Evolutionary conservation across 768 basidiomycete genomes (phyloP).

Genomic region (Termitomyces heimii): DNA sequence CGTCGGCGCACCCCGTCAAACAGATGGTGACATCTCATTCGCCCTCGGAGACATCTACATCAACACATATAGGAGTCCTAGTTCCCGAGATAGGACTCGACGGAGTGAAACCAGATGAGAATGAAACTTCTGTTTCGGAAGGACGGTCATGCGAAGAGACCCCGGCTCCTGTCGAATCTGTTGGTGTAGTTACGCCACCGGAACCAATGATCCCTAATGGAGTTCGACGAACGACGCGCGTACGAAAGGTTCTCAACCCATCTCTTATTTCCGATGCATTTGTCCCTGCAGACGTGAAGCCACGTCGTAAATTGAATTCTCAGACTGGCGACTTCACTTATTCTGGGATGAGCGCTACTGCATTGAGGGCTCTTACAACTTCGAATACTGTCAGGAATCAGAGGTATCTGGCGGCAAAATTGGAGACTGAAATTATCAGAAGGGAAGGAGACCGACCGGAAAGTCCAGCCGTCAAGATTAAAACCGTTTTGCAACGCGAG

Average conservation of each 20-base stretch:
- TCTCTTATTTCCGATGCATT: conserved; percentile 27
- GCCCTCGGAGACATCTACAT: not conserved
- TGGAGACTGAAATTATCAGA: conserved; percentile 67
- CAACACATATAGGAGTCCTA: not conserved
- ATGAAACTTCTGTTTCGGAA: not conserved
- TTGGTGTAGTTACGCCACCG: not conserved
- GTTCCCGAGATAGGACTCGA: not conserved
- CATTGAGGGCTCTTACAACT: conserved; percentile 63
- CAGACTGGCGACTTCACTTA: conserved; percentile 36
- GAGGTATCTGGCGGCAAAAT: conserved; percentile 47
- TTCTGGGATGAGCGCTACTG: conserved; percentile 61
- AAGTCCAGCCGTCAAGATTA: conserved; percentile 72
- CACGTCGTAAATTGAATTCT: conserved; percentile 38
- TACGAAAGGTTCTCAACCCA: conserved; percentile 34
- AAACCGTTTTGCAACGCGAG: conserved; percentile 61
- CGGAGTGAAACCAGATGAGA: not conserved
- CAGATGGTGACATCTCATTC: not conserved
- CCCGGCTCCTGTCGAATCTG: not conserved
- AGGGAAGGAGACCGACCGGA: conserved; percentile 69
- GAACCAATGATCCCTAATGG: conserved; percentile 4
- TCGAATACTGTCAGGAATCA: conserved; percentile 74
- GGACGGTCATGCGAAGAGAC: not conserved
- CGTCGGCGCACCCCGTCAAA: not conserved
- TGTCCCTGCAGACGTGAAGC: conserved; percentile 17
- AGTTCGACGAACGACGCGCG: conserved; percentile 45